These are phyloP conservation scores for Gyrodon lividus DNA, from an alignment of 768 basidiomycete species.

Conservation along the genomic window DNA sequence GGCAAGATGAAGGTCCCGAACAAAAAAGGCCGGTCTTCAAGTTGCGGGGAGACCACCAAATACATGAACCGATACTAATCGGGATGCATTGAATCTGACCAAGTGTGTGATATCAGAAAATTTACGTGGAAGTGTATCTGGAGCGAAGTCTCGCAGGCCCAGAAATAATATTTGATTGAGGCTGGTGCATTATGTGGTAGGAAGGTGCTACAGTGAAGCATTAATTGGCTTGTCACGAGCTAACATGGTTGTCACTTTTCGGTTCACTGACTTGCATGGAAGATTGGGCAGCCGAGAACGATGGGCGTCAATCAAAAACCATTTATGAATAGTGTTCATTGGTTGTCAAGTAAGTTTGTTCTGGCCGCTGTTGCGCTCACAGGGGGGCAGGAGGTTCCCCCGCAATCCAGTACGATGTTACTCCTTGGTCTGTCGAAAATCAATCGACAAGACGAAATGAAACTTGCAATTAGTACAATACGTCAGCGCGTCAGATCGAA, in stretches of 20 bases:
- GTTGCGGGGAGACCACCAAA: not conserved
- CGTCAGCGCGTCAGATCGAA: no score
- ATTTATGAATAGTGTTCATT: not conserved
- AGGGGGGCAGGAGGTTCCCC: not conserved
- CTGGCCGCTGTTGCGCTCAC: slow-evolving; percentile 1
- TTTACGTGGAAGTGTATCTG: not conserved
- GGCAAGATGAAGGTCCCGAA: not conserved
- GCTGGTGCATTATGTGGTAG: slow-evolving; percentile 3
- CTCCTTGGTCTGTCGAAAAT: no score
- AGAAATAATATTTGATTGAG: not conserved
- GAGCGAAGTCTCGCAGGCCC: not conserved
- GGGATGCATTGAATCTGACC: not conserved
- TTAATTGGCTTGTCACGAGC: no score
- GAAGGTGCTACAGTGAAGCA: not conserved
- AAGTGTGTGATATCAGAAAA: not conserved
- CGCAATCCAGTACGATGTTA: not conserved
- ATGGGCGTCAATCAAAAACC: not conserved
- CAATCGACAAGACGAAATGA: no score
- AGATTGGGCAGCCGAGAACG: no score
- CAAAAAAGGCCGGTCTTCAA: not conserved
- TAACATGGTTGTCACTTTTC: not conserved
- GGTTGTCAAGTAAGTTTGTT: not conserved
- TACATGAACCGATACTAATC: not conserved
- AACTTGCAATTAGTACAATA: no score
- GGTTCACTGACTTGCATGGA: not conserved